Conservation (phyloP, 805 yeast species). For the Wickerhamomyces hampshirensis region DNA sequence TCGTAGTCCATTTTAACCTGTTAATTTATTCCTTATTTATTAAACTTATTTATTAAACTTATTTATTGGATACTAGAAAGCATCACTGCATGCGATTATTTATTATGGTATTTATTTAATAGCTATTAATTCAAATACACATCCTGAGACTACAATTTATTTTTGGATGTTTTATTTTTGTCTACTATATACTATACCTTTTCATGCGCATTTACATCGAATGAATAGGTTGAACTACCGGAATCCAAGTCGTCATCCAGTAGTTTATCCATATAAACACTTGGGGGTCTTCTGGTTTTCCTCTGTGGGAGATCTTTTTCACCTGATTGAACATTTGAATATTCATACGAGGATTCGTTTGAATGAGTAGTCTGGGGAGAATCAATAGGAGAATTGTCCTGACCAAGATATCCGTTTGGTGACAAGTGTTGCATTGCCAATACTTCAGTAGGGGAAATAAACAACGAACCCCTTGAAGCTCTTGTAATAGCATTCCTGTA, state of each 20-base stretch:
- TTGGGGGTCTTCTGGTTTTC: conserved; percentile 40
- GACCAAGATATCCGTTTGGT: conserved; percentile 6
- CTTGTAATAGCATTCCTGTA: conserved; percentile 21
- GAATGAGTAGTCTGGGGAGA: conserved; percentile 16
- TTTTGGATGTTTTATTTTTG: too few relatives aligned
- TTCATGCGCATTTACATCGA: conserved; percentile 10
- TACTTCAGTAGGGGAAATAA: conserved; percentile 47
- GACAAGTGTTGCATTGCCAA: conserved; percentile 18
- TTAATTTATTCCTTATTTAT: conserved; percentile 8
- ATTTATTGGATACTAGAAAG: conserved; percentile 1
- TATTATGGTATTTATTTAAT: conserved; percentile 2
- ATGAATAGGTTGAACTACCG: background rate
- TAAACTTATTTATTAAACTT: conserved; percentile 7
- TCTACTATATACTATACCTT: conserved; percentile 10
- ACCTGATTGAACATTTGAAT: background rate
- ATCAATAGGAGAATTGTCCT: conserved; percentile 20
- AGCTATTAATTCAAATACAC: conserved; percentile 3
- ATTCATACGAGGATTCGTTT: conserved; percentile 3
- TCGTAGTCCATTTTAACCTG: background rate
- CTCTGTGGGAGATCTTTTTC: conserved; percentile 1
- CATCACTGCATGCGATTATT: too few relatives aligned
- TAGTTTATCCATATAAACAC: conserved; percentile 42
- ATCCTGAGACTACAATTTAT: too few relatives aligned
- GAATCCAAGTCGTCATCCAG: conserved; percentile 27
- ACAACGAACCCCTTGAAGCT: conserved; percentile 40